A percentile compares a stretch with the other conserved stretches of the same genome.
phyloP scores from a whole-genome alignment of 306 rosid species.

The Parietaria judaica region DNA sequence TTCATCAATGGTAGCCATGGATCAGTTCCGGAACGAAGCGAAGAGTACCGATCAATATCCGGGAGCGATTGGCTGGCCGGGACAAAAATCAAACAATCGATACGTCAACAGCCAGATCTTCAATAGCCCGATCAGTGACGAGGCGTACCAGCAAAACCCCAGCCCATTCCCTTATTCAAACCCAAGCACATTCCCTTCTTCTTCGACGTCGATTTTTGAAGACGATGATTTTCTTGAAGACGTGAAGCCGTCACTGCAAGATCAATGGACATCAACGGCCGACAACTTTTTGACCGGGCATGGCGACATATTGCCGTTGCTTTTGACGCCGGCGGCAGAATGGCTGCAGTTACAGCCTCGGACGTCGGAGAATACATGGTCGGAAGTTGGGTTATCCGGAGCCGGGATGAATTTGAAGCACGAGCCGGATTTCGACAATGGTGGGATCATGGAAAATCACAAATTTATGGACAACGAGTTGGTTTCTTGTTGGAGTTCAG shows the following conservation, averaged over 20 bases:
- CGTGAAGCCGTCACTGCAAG: too few species aligned
- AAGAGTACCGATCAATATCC: too few species aligned
- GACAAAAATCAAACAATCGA: not conserved
- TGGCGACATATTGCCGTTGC: slow-evolving; percentile 18
- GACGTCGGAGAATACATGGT: slow-evolving; percentile 9
- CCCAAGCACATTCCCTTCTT: not conserved
- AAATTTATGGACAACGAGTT: too few species aligned
- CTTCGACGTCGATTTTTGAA: not conserved
- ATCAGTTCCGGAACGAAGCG: too few species aligned
- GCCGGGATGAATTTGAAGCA: not conserved
- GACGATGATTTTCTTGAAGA: too few species aligned
- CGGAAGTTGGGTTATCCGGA: not conserved
- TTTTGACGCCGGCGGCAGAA: slow-evolving; percentile 24
- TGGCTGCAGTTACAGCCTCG: slow-evolving; percentile 37
- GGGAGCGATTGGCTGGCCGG: not conserved
- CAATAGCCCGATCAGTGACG: slow-evolving; percentile 4
- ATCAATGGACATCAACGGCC: slow-evolving; percentile 7
- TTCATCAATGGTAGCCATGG: too few species aligned
- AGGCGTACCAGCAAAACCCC: not conserved
- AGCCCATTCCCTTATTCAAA: not conserved
- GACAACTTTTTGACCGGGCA: slow-evolving; percentile 20
- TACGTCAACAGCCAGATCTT: not conserved
- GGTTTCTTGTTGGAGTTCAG: too few species aligned
- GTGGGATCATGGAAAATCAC: not conserved
- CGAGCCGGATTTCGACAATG: slow-evolving; percentile 23